A percentile compares a stretch with the other conserved stretches of the same genome.
Conservation (phyloP, 2,329 filamentous ascomycete species). For the Colletotrichum theobromicola region DNA sequence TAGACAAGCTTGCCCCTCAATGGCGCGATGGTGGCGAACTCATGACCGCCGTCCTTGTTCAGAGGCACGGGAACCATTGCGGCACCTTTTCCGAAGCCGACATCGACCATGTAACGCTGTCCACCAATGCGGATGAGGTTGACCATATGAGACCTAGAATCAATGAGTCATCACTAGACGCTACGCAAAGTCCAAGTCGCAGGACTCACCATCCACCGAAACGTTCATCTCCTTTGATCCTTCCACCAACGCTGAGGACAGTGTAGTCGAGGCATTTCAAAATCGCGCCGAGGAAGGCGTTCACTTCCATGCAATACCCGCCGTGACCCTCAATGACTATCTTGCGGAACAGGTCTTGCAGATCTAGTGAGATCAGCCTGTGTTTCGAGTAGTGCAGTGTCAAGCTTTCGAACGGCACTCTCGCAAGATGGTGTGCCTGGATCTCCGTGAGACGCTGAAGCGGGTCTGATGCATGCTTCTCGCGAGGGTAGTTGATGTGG, state of each 20-base stretch:
- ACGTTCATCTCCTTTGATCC: slow-evolving; percentile 19
- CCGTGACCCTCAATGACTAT: slow-evolving; percentile 49
- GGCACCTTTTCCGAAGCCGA: slow-evolving; percentile 62
- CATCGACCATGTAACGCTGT: slow-evolving; percentile 57
- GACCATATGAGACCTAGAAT: slow-evolving; percentile 60
- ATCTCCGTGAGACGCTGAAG: slow-evolving; percentile 36
- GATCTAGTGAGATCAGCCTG: slow-evolving; percentile 41
- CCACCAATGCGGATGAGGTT: slow-evolving; percentile 60
- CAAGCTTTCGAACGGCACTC: slow-evolving; percentile 61
- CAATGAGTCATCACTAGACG: neutral
- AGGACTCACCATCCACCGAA: slow-evolving; percentile 26
- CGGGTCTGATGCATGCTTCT: slow-evolving; percentile 24
- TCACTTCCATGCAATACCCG: slow-evolving; percentile 60
- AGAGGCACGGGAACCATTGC: slow-evolving; percentile 37
- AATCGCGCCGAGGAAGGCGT: slow-evolving; percentile 50
- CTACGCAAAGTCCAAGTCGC: neutral
- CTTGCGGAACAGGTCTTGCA: slow-evolving; percentile 47
- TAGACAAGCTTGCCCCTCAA: slow-evolving; percentile 49
- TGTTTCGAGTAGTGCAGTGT: slow-evolving; percentile 53
- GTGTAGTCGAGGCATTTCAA: slow-evolving; percentile 53
- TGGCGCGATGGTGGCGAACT: slow-evolving; percentile 44
- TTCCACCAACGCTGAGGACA: slow-evolving; percentile 54
- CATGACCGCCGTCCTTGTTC: slow-evolving; percentile 18
- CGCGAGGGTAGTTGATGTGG: slow-evolving; percentile 31
- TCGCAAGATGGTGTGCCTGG: slow-evolving; percentile 47